Base-by-base conservation (phyloP, 805 yeast genomes). In the Wickerhamiella siamensis region DNA sequence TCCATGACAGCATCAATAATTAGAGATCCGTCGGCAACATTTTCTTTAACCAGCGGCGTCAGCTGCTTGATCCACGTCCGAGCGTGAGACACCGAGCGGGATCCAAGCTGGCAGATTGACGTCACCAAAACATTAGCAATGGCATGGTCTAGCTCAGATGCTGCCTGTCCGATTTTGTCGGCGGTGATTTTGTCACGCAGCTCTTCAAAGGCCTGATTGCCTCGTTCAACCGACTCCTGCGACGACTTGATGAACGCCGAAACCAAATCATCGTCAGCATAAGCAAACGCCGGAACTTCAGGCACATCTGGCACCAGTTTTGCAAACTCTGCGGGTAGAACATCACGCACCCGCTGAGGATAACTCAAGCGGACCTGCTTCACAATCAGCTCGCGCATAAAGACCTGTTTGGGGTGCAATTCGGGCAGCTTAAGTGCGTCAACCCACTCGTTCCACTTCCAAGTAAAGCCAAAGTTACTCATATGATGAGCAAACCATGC, bases 371-470 rank as follows among this genome's bases (percentile, higher is more conserved):
- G 70, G 29, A 87, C 65, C 59, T 88, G 96, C 54, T 86, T 87
- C 33, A 77, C 72, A 45, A 91, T 77, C 47, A 87, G 67, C 60
- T 86, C 86, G 50, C 70, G 74, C 45, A 88, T 75, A 50, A 88
- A 79, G 36, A 71, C 72, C 47, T 73, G 69, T 50, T 74, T 75
- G 10, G 96, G 95, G 55, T 83, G 87, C 53, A 72, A 75, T 14
- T 55, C 52, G 22, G 68, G 63, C 27, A 64, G 58, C 29, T 70
- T 63, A 9, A 65, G 59, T 5, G 64, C 60, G 9, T 51, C 59
- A 21, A 70, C 74, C 98, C 98, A 91, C 59, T 87, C 97, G 48
- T 74, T 75, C 98, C 98, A 91, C 56, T 86, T 84, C 99, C 99
- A 91, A 31, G 87, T 83, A 62, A 83, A 91, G 43, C 81, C 86